Conservation (phyloP, 2,329 filamentous ascomycete species). For the Zarea fungicola region DNA sequence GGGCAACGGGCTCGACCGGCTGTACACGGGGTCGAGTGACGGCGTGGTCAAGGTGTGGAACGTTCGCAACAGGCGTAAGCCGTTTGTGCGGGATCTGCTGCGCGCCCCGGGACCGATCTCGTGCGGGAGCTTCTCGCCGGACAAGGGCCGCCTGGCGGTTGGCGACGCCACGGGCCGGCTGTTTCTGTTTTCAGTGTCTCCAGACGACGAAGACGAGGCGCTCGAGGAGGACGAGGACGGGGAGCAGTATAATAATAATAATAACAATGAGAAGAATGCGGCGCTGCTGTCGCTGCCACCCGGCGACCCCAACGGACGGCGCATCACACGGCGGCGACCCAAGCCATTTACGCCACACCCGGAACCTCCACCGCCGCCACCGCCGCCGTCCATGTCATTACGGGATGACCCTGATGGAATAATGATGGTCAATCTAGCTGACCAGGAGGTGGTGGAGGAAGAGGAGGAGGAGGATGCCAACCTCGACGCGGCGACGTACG, state of each 20-base stretch:
- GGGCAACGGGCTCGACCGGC: constrained; percentile 50
- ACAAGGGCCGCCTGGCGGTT: constrained; percentile 49
- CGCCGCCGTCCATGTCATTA: too few species aligned
- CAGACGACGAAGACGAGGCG: constrained; percentile 39
- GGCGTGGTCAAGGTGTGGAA: constrained; percentile 61
- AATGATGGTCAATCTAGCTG: constrained; percentile 17
- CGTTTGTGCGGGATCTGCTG: constrained; percentile 48
- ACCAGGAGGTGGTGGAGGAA: too few species aligned
- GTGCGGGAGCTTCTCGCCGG: constrained; percentile 53
- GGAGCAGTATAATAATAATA: too few species aligned
- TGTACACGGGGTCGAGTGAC: constrained; percentile 61
- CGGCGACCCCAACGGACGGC: too few species aligned
- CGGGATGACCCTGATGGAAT: constrained; percentile 14
- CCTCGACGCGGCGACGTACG: constrained; percentile 16
- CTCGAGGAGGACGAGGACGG: too few species aligned
- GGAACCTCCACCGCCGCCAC: constrained; percentile 39
- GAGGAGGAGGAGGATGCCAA: not conserved
- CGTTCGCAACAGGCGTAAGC: constrained; percentile 39
- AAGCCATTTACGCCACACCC: constrained; percentile 45
- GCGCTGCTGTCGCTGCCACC: too few species aligned
- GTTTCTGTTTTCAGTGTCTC: constrained; percentile 47
- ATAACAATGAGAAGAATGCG: too few species aligned
- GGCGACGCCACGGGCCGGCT: constrained; percentile 59
- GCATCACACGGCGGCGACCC: constrained; percentile 41
- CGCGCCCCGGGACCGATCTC: constrained; percentile 52